These are phyloP conservation scores for Coemansia biformis DNA, from an alignment of 192 early-diverging fungal genomes.

Conservation along the genomic window DNA sequence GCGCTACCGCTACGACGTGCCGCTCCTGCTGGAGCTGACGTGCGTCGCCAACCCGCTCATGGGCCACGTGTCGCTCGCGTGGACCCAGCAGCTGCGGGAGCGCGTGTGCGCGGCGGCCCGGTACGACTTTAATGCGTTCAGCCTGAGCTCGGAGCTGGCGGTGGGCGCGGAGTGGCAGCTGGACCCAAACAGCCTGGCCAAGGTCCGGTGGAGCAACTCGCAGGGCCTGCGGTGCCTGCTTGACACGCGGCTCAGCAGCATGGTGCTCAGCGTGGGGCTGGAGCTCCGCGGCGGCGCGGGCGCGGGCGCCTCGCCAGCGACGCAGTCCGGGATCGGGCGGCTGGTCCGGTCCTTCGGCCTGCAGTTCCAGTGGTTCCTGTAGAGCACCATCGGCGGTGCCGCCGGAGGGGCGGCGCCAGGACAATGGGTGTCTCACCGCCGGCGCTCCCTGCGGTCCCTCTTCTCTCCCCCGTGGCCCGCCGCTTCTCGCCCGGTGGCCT, in stretches of 20 bases:
- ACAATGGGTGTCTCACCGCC: too few species aligned
- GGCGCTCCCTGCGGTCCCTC: too few species aligned
- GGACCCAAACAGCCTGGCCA: slow-evolving; percentile 53
- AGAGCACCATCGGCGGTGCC: too few species aligned
- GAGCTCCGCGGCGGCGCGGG: slow-evolving; percentile 11
- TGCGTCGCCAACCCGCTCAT: slow-evolving; percentile 86
- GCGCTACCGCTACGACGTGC: slow-evolving; percentile 60
- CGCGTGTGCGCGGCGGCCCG: slow-evolving; percentile 69
- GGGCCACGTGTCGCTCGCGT: slow-evolving; percentile 83
- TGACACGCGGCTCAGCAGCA: slow-evolving; percentile 38
- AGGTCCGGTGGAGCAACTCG: slow-evolving; percentile 51
- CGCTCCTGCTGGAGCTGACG: slow-evolving; percentile 52
- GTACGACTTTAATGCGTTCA: slow-evolving; percentile 89
- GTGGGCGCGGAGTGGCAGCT: slow-evolving; percentile 80
- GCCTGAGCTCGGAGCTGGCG: slow-evolving; percentile 82
- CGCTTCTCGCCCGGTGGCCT: too few species aligned
- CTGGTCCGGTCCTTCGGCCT: slow-evolving; percentile 45
- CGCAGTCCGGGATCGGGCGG: slow-evolving; percentile 15
- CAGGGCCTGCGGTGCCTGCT: slow-evolving; percentile 36
- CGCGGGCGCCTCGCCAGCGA: too few species aligned
- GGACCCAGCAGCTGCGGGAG: slow-evolving; percentile 70
- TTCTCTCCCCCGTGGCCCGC: too few species aligned
- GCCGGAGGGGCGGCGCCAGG: background rate
- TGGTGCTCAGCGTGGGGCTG: slow-evolving; percentile 44
- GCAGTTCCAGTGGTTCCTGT: slow-evolving; percentile 47